Base-by-base conservation (phyloP, 352 stramenopile species). In the Phytophthora hybrid region DNA sequence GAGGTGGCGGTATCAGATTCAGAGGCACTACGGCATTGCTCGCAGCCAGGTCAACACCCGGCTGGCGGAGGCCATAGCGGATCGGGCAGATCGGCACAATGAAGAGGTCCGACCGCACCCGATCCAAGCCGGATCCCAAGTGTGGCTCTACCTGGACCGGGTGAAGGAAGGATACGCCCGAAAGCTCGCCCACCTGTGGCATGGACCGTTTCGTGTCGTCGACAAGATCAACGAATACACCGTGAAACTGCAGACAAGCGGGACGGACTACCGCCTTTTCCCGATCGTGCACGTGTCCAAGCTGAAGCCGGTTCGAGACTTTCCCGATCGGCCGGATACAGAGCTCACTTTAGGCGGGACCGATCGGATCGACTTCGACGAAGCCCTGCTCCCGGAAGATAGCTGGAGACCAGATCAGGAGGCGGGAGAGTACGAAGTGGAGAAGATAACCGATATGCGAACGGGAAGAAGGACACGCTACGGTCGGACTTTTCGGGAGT, bases 341-440 rank as follows among this genome's bases (percentile, higher is more conserved):
- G 23, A 4, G 16, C 39, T 47, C 3, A 47, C 39, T 1, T 3
- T 47, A 3, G 13, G 16, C 39, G 39, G 19, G 13, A 11, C 39
- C 29, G 37, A 63, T 54, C 57, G 57, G 5, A 5, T 63, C 6
- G 57, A 63, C 26, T 63, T 63, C 23, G 16, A 63, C 14, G 57
- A 63, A 8, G 4, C 19, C 4, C 7, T 55, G 1, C 39, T 44
- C 4, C 57, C 57, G 2, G 39, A 63, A 11, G 57, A 44, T 18
- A 63, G 57, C 13, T 63, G 19, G 57, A 29, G 14, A 10, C 9
- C 19, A 29, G 39, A 63, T 63, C 37, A 16, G 6, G 23, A 3
- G 1, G 8, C 34, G 5, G 23, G 34, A 13, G 57, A 63, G 8
- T 41, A 54, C 18, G 37, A 63, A 14, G 39, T 63, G 11, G 37